Evolutionary conservation across 2,329 filamentous ascomycete genomes (phyloP), one percentile per base, ranked within the genome.

Genomic region (Aschersonia sp.): DNA sequence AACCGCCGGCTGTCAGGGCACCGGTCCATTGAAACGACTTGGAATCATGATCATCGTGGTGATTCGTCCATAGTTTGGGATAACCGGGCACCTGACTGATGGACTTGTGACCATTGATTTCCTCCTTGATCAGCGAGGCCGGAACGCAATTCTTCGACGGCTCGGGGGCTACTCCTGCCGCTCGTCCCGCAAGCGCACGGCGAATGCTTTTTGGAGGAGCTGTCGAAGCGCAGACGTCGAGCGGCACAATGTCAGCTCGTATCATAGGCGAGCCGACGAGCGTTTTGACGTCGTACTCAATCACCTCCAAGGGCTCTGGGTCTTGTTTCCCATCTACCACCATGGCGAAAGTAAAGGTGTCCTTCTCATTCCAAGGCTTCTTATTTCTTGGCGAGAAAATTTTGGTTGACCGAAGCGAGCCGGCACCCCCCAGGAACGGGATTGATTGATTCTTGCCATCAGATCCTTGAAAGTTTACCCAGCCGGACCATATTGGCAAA

Each of bases 401-500:
- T n/a, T n/a, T 38, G 32, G 45, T 45, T 4, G 45, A 46, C 1
- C 48, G 45, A 7, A 50, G 44, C n/a, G 46, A 51, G 29, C 50
- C 46, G 9, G 28, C 44, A 1, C 48, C 30, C 9, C 51, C 49
- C 9, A 51, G 51, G 31, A 51, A 52, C 9, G 49, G 51, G 28
- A 52, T 45, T 4, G 47, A 49, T 20, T 49, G 29, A 4, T 47
- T 46, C 29, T 28, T 46, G 30, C 49, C 49, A 31, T 51, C 49
- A 30, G 51, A 51, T 3, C 47, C 47, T 12, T 45, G 10, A 30
- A 52, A 38, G 43, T 38, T 20, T 12, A 52, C 12, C 49, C 47
- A 52, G 38, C 51, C 47, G n/a, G 51, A 52, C 51, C 45, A 51
- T 5, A 52, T 4, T 6, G 47, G 47, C 35, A 52, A 44, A 20